Evolutionary conservation across 805 yeast species (phyloP).

Genomic region (Vanderwaltozyma yarrowii): DNA sequence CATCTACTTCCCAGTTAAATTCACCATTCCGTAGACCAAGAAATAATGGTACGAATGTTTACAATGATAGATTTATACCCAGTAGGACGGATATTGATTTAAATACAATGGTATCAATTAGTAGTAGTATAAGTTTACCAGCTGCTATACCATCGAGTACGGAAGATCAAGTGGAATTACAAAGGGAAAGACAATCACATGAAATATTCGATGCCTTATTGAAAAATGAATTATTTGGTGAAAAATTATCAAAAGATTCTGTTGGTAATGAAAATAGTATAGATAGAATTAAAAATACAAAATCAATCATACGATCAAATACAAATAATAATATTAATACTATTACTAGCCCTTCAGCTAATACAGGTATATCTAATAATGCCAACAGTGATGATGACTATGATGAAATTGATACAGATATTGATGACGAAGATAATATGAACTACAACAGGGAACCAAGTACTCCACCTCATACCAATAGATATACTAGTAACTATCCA

Average conservation of each 20-base stretch:
- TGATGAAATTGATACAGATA: conserved; percentile 3
- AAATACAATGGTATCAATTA: conserved; percentile 65
- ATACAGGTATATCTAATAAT: not conserved
- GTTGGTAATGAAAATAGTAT: conserved; percentile 25
- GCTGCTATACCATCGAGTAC: conserved; percentile 13
- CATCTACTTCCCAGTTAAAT: conserved; percentile 17
- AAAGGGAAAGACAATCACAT: conserved; percentile 74
- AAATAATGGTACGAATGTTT: conserved; percentile 31
- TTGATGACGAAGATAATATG: conserved; percentile 4
- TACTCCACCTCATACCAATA: conserved; percentile 5
- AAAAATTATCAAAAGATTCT: conserved; percentile 47
- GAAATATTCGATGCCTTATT: conserved; percentile 77
- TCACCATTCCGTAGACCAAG: conserved; percentile 27
- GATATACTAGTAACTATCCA: conserved; percentile 5
- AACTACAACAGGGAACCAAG: not conserved
- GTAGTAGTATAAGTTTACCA: conserved; percentile 19
- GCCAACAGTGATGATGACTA: conserved; percentile 1
- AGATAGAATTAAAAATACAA: conserved; percentile 26
- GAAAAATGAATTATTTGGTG: conserved; percentile 87
- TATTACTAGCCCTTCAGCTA: too few species aligned
- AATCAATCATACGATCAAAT: conserved; percentile 4
- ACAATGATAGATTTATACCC: conserved; percentile 84
- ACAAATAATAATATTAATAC: not conserved
- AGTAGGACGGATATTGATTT: conserved; percentile 76
- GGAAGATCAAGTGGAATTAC: conserved; percentile 52